Base-by-base conservation (phyloP, 352 stramenopile species). In the Globisporangium lucens region DNA sequence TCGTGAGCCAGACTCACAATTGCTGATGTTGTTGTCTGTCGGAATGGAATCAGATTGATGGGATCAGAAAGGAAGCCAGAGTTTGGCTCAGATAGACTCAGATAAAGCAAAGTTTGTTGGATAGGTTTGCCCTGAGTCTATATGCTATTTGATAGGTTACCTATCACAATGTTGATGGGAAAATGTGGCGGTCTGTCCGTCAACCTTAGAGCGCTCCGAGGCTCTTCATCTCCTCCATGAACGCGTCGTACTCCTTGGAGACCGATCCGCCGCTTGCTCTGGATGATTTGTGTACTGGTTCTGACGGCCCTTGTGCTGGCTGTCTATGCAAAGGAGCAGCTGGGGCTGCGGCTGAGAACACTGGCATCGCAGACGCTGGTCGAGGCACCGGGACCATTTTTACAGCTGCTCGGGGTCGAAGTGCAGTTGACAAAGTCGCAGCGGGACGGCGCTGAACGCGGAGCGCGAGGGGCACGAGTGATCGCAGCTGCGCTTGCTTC, bases 221-320 rank as follows among this genome's bases (percentile, higher is more conserved):
- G 17, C 41, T 61, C 36, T 87, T 79, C 58, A 89, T 80, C 59
- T 92, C 82, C n/a, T 89, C 75, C 75, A 92, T 89, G 72, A 92
- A 92, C 20, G 77, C 71, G 43, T 90, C 82, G 38, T 87, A 90
- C 56, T 89, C 79, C 35, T 77, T 84, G 0, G 82, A 85, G 9
- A 80, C 74, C 3, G 80, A 84, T 1, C 17, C 62, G 4, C 51
- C 29, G 38, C 60, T 29, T n/a, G 49, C 20, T 5, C 33, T 5
- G 41, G 56, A 6, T 29, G 6, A 35, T 51, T 36, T 9, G 63
- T 30, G 53, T 15, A 38, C 9, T 63, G 20, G 41, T n/a, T 15
- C 41, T 49, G 15, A 49, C n/a, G 33, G 2, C 41, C 58, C 36
- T 56, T 5, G 5, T 6, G 29, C 20, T 43, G 15, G 24, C 6